Conservation (phyloP, 192 early-diverging fungal genomes). For the Coemansia sp. region DNA sequence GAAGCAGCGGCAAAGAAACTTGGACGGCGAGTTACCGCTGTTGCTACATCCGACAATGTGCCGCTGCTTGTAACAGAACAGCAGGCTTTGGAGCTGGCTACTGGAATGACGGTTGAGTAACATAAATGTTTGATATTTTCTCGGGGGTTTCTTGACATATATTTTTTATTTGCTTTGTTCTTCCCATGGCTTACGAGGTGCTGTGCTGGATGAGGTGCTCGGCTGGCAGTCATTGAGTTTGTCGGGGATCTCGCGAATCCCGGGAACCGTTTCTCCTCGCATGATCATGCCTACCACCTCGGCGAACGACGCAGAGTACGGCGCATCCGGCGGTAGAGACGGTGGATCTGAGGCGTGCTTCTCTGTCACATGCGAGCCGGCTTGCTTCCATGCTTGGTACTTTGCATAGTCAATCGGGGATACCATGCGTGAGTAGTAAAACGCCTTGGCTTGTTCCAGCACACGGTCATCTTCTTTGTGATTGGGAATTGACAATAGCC, state of each 20-base stretch:
- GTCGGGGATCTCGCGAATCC: conserved; percentile 38
- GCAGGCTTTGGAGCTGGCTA: conserved; percentile 16
- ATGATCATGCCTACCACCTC: conserved; percentile 36
- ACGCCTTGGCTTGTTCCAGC: conserved; percentile 18
- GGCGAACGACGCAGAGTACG: conserved; percentile 29
- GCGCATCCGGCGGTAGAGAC: conserved; percentile 2
- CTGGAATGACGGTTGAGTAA: conserved; percentile 26
- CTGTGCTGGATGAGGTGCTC: conserved; percentile 19
- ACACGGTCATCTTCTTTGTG: not conserved
- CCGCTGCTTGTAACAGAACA: conserved; percentile 6
- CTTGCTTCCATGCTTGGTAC: conserved; percentile 26
- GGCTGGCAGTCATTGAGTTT: conserved; percentile 22
- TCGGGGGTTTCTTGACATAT: not conserved
- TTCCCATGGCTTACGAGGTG: conserved; percentile 48
- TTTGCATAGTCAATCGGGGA: conserved; percentile 6
- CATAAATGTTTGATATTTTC: not conserved
- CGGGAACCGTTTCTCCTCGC: conserved; percentile 24
- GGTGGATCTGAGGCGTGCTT: not conserved
- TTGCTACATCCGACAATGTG: not conserved
- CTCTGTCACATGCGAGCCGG: not conserved
- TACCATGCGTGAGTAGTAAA: conserved; percentile 24
- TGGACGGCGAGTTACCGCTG: not conserved
- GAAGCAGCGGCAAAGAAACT: not conserved
- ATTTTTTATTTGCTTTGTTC: not conserved
- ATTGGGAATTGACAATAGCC: conserved; percentile 18